A percentile compares a stretch with the other conserved stretches of the same genome.
These are phyloP conservation scores for Antrodiella citrinella DNA, from an alignment of 768 basidiomycete species.

Conservation along the genomic window DNA sequence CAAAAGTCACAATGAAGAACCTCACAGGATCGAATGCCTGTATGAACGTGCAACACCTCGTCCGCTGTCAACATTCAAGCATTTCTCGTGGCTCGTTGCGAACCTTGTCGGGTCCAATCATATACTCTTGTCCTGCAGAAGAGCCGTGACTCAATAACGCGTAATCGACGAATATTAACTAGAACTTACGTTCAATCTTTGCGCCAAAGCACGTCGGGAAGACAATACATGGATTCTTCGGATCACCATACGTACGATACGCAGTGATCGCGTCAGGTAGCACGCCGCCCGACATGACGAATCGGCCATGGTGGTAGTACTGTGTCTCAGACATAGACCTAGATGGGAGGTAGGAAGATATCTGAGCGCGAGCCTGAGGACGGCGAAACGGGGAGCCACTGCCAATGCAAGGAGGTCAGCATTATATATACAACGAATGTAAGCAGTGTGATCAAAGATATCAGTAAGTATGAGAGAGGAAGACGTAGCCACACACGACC, in stretches of 20 bases:
- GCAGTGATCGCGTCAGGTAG: constrained; percentile 51
- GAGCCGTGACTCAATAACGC: neutral
- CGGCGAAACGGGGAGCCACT: too few species aligned
- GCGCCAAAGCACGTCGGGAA: constrained; percentile 51
- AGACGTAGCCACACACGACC: too few species aligned
- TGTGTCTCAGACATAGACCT: constrained; percentile 28
- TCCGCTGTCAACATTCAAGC: too few species aligned
- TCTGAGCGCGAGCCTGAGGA: too few species aligned
- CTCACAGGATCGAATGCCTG: constrained; percentile 42
- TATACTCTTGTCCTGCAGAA: constrained; percentile 33
- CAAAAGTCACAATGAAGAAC: constrained; percentile 50
- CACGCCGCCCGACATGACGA: constrained; percentile 42
- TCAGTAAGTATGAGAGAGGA: too few species aligned
- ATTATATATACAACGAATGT: too few species aligned
- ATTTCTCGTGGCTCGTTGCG: neutral
- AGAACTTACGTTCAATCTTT: constrained; percentile 41
- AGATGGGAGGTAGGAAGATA: too few species aligned
- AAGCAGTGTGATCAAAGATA: too few species aligned
- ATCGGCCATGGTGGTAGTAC: constrained; percentile 48
- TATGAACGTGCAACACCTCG: too few species aligned
- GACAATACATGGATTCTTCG: constrained; percentile 45
- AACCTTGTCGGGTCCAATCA: constrained; percentile 46
- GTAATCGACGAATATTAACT: neutral
- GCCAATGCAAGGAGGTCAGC: too few species aligned
- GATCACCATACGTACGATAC: constrained; percentile 46